Percentiles rank a stretch among this genome's conserved stretches.
Evolutionary conservation across 2,329 filamentous ascomycete genomes (phyloP).

Genomic region (Beauveria scarabaeidicola): DNA sequence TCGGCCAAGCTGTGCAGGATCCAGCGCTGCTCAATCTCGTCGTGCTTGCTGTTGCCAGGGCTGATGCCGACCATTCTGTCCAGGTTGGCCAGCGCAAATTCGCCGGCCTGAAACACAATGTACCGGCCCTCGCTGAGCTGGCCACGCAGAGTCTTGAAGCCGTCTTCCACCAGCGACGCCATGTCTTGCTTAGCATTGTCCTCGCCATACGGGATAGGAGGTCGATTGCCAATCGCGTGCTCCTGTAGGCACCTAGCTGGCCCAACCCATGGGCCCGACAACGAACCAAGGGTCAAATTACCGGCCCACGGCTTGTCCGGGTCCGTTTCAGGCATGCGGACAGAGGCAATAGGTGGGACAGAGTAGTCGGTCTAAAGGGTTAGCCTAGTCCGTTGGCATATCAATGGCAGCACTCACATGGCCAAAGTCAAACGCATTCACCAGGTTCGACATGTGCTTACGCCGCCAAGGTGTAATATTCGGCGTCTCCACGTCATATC

Average conservation of each 20-base stretch:
- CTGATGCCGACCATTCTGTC: slow-evolving; percentile 17
- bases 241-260: slow-evolving; percentile 30
- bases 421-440: slow-evolving; percentile 30
- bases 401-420: slow-evolving; percentile 17
- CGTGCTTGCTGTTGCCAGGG: slow-evolving; percentile 21
- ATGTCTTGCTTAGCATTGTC: slow-evolving; percentile 22
- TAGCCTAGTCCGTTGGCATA: neutral
- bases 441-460: slow-evolving; percentile 19
- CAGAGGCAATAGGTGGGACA: slow-evolving; percentile 30
- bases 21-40: slow-evolving; percentile 37
- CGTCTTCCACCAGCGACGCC: slow-evolving; percentile 35
- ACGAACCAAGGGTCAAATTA: slow-evolving; percentile 17
- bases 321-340: slow-evolving; percentile 30
- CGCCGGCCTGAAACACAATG: slow-evolving; percentile 37
- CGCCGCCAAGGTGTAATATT: slow-evolving; percentile 21
- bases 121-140: slow-evolving; percentile 44
- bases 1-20: slow-evolving; percentile 30
- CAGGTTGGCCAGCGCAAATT: slow-evolving; percentile 28
- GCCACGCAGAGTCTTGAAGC: slow-evolving; percentile 43
- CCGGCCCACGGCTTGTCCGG: slow-evolving; percentile 23
- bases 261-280: slow-evolving; percentile 21
- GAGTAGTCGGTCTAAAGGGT: slow-evolving; percentile 30
- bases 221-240: slow-evolving; percentile 14
- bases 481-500: slow-evolving; percentile 22
- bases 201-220: slow-evolving; percentile 34